Conservation (phyloP, 1,284 basidiomycete genomes). For the Salmacisia buchloeana region DNA sequence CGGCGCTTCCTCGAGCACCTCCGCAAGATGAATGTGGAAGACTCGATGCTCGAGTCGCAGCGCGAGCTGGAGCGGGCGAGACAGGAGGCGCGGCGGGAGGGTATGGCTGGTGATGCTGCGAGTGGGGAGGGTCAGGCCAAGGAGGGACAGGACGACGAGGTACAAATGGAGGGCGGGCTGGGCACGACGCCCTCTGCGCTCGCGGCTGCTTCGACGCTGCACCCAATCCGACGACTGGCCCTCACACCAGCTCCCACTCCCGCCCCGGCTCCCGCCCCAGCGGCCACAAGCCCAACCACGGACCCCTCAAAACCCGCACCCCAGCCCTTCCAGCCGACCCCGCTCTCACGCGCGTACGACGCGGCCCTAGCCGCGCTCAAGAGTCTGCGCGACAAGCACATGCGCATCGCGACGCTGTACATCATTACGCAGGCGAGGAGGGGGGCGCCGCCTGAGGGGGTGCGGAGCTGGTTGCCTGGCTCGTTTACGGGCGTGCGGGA, state of each 20-base stretch:
- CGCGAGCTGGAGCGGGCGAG: background rate
- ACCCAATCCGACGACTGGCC: conserved; percentile 38
- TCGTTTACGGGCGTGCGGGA: conserved; percentile 18
- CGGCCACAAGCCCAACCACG: conserved; percentile 12
- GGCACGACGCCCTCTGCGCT: conserved; percentile 11
- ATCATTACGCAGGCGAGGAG: conserved; percentile 51
- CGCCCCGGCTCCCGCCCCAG: conserved; percentile 19
- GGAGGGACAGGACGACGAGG: background rate
- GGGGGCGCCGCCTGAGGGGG: conserved; percentile 30
- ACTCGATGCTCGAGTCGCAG: background rate
- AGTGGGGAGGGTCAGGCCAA: background rate
- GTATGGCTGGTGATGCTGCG: background rate
- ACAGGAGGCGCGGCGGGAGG: background rate
- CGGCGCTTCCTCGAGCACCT: conserved; percentile 81
- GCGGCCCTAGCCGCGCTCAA: conserved; percentile 67
- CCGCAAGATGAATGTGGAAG: conserved; percentile 24
- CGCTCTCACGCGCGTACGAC: conserved; percentile 59
- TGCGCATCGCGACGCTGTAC: conserved; percentile 77
- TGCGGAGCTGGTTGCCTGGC: conserved; percentile 20
- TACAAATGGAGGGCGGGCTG: background rate
- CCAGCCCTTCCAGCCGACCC: conserved; percentile 1
- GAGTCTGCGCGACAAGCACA: conserved; percentile 76
- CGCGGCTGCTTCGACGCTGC: background rate
- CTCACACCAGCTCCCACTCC: conserved; percentile 17
- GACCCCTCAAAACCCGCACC: background rate